phyloP scores from a whole-genome alignment of 164 flowering plant species.

The Taxillus chinensis region DNA sequence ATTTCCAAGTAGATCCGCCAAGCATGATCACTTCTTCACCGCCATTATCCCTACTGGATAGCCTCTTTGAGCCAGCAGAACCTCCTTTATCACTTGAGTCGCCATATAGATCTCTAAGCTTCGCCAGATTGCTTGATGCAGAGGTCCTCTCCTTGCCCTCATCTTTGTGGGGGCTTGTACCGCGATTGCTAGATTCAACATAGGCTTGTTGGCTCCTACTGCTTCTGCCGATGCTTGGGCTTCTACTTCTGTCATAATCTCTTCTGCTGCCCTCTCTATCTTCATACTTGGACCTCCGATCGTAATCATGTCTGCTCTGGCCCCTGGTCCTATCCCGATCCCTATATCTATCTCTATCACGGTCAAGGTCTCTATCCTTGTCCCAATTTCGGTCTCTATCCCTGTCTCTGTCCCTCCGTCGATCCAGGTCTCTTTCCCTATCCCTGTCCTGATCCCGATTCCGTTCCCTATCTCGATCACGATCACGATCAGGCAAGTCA shows the following conservation, averaged over 20 bases:
- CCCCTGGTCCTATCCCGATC: slow-evolving; percentile 36
- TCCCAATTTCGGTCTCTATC: slow-evolving; percentile 22
- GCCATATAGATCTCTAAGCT: slow-evolving; percentile 84
- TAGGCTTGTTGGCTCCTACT: slow-evolving; percentile 42
- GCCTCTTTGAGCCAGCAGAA: slow-evolving; percentile 22
- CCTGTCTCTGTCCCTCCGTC: slow-evolving; percentile 10
- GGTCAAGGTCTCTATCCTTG: slow-evolving; percentile 26
- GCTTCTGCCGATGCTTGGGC: slow-evolving; percentile 53
- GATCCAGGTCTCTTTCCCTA: slow-evolving; percentile 16
- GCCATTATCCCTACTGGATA: slow-evolving; percentile 30
- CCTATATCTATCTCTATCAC: slow-evolving; percentile 35
- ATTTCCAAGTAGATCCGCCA: slow-evolving; percentile 85
- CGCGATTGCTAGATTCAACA: slow-evolving; percentile 17
- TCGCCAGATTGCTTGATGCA: slow-evolving; percentile 67
- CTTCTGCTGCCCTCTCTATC: too few relatives aligned
- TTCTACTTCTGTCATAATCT: slow-evolving; percentile 40
- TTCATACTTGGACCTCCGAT: slow-evolving; percentile 23
- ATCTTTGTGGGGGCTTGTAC: slow-evolving; percentile 33
- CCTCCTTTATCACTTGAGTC: slow-evolving; percentile 36
- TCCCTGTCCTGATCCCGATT: slow-evolving; percentile 19
- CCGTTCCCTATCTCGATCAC: slow-evolving; percentile 23
- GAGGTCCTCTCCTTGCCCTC: slow-evolving; percentile 44
- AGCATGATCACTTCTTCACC: slow-evolving; percentile 86
- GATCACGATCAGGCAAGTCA: slow-evolving; percentile 47
- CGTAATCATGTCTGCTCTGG: slow-evolving; percentile 27